Evolutionary conservation across 2,329 filamentous ascomycete species (phyloP).

Genomic region (Trichoderma semiorbis): DNA sequence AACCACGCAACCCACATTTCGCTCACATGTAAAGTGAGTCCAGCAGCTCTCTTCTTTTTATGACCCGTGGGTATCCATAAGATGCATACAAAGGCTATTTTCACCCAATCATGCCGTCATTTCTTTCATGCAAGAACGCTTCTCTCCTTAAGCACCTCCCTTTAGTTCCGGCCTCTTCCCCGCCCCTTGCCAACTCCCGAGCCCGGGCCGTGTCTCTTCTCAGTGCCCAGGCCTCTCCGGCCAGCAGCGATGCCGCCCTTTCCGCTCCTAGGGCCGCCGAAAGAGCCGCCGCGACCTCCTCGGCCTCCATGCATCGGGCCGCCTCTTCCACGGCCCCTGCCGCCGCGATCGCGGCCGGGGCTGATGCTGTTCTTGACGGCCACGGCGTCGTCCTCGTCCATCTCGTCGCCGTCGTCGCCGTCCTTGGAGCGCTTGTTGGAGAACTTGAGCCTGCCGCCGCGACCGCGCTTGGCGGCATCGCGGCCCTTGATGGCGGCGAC

Average conservation of each 20-base stretch:
- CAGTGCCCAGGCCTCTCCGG: slow-evolving; percentile 48
- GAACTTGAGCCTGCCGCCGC: slow-evolving; percentile 68
- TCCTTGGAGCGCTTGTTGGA: slow-evolving; percentile 56
- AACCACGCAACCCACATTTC: slow-evolving; percentile 7
- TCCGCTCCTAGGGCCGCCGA: slow-evolving; percentile 41
- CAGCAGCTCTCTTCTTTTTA: background rate
- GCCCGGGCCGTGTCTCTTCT: slow-evolving; percentile 43
- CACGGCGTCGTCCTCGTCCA: slow-evolving; percentile 51
- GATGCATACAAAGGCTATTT: slow-evolving; percentile 6
- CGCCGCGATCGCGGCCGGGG: slow-evolving; percentile 32
- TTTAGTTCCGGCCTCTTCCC: slow-evolving; percentile 30
- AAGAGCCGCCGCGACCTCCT: slow-evolving; percentile 37
- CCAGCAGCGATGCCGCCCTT: slow-evolving; percentile 46
- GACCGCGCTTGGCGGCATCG: slow-evolving; percentile 61
- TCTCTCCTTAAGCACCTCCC: no score
- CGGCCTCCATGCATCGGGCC: slow-evolving; percentile 33
- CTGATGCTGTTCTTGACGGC: slow-evolving; percentile 50
- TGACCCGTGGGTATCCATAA: slow-evolving; percentile 16
- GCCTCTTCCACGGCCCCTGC: slow-evolving; percentile 32
- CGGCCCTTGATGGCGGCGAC: slow-evolving; percentile 66
- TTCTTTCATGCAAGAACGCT: background rate
- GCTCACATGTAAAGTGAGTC: slow-evolving; percentile 1
- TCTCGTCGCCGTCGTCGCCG: slow-evolving; percentile 50
- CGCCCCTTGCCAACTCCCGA: slow-evolving; percentile 42
- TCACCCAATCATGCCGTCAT: background rate